phyloP scores from a whole-genome alignment of 768 basidiomycete genomes.

The Rhodotorula graminis region DNA sequence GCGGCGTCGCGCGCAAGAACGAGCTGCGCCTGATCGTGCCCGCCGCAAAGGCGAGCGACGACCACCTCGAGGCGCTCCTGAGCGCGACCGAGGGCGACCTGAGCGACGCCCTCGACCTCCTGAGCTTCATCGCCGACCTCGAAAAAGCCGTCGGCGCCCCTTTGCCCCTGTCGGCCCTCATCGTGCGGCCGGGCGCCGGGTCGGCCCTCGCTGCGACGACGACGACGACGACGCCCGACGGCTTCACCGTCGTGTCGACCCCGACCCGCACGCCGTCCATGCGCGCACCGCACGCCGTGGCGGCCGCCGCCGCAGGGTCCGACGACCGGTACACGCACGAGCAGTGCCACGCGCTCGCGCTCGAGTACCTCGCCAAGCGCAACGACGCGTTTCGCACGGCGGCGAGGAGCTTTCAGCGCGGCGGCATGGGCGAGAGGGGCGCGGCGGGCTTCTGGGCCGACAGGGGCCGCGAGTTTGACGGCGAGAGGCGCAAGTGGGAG shows the following conservation, averaged over 20 bases:
- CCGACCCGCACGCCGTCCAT: not conserved
- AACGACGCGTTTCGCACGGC: conserved; percentile 47
- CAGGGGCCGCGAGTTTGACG: conserved; percentile 45
- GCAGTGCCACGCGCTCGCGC: conserved; percentile 45
- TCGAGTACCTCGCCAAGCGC: conserved; percentile 42
- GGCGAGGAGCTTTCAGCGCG: conserved; percentile 43
- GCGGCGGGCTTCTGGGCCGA: conserved; percentile 48
- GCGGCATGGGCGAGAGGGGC: conserved; percentile 38
- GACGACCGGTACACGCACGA: conserved; percentile 13
- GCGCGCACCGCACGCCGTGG: not conserved
- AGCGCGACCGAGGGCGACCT: conserved; percentile 38
- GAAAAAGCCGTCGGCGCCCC: conserved; percentile 18
- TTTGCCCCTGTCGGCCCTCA: conserved; percentile 22
- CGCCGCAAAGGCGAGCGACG: not conserved
- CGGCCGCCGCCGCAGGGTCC: not conserved
- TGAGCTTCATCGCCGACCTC: conserved; percentile 24
- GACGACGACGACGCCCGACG: not conserved
- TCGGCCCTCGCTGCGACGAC: not conserved
- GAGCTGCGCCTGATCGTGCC: conserved; percentile 22
- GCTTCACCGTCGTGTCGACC: not conserved
- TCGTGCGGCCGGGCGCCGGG: not conserved
- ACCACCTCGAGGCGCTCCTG: conserved; percentile 28
- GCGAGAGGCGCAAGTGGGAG: conserved; percentile 46
- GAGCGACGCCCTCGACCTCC: conserved; percentile 40
- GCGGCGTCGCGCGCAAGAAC: not conserved